Evolutionary conservation across 1,284 basidiomycete species (phyloP), one percentile per base, ranked within the genome.

Genomic region (Trametes polyzona): DNA sequence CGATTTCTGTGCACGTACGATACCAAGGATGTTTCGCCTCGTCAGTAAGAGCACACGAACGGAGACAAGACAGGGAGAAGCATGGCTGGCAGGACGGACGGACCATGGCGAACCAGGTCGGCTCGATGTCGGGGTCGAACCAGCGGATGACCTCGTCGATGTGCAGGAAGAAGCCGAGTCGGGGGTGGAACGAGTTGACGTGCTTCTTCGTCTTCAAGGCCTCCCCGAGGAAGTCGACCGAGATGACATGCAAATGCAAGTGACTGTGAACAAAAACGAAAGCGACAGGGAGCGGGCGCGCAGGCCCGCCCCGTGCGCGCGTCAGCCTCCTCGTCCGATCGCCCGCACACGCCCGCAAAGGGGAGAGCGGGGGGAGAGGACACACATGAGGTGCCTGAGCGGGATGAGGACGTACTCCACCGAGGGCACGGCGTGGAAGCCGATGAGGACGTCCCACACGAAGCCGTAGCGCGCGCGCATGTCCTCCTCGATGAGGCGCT

Each of bases 181-280:
- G 82, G 0, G 96, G 96, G 65, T 92, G 87, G 75, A 98, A 99
- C 2, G 93, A 94, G 70, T 96, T 95, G 76, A 95, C 95, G 67
- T 98, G 95, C 67, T 92, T 95, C 79, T 97, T 98, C 60, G 83
- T 84, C 74, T 96, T 98, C 74, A 98, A 75, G 33, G 77, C 74
- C 2, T 83, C 78, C 0, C 90, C 89, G 47, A 84, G 80, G 17
- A 97, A 74, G 69, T 99, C 96, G 19, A 82, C 79, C 0, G 95
- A 96, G 26, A 98, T 78, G 57, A 98, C 84, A 69, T 98, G 95
- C 6, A 95, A 73, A 68, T 96, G 95, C 1, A 95, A 60, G 69
- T 96, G 93, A 60, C 93, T 95, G 59, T 39, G n/a, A 19, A 23
- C 8, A 30, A 33, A 33, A 35, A 8, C 19, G 14, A 19, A 16